A percentile compares a stretch with the other conserved stretches of the same genome.
phyloP scores from a whole-genome alignment of 306 rosid species.

The Argentina anserina region DNA sequence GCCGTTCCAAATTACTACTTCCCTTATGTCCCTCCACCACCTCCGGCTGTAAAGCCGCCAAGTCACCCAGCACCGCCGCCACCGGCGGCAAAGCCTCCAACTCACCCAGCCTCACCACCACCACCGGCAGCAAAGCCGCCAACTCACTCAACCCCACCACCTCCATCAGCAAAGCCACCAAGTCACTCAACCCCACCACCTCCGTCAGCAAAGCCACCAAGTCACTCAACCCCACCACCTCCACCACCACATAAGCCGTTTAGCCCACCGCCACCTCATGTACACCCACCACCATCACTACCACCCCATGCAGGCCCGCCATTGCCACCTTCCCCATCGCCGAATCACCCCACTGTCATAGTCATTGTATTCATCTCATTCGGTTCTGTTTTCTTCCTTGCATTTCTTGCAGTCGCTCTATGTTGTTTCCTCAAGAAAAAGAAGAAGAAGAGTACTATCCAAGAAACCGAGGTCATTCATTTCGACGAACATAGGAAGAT shows the following conservation, averaged over 20 bases:
- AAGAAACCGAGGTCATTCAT: slow-evolving; percentile 49
- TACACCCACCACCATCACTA: slow-evolving; percentile 24
- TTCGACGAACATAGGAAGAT: slow-evolving; percentile 56
- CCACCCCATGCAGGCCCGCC: slow-evolving; percentile 44
- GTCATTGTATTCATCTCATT: slow-evolving; percentile 49
- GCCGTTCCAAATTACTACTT: slow-evolving; percentile 34
- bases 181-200: slow-evolving; percentile 6
- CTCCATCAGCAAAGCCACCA: neutral
- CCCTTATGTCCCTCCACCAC: slow-evolving; percentile 36
- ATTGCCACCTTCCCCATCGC: slow-evolving; percentile 54
- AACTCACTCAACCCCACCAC: slow-evolving; percentile 4
- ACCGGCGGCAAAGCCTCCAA: neutral
- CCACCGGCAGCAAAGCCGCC: slow-evolving; percentile 28
- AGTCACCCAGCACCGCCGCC: slow-evolving; percentile 16
- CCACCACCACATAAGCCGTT: slow-evolving; percentile 18
- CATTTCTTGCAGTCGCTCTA: slow-evolving; percentile 55
- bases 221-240: slow-evolving; percentile 11
- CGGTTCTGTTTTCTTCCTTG: slow-evolving; percentile 52
- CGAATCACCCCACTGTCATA: slow-evolving; percentile 49
- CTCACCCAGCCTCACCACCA: slow-evolving; percentile 13
- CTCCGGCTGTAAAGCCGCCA: slow-evolving; percentile 4
- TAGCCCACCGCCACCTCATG: slow-evolving; percentile 38
- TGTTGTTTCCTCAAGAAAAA: slow-evolving; percentile 47
- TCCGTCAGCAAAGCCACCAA: neutral
- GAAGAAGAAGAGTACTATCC: slow-evolving; percentile 43